phyloP scores from a whole-genome alignment of 1,139 yeast genomes.

The Geotrichum candidum region DNA sequence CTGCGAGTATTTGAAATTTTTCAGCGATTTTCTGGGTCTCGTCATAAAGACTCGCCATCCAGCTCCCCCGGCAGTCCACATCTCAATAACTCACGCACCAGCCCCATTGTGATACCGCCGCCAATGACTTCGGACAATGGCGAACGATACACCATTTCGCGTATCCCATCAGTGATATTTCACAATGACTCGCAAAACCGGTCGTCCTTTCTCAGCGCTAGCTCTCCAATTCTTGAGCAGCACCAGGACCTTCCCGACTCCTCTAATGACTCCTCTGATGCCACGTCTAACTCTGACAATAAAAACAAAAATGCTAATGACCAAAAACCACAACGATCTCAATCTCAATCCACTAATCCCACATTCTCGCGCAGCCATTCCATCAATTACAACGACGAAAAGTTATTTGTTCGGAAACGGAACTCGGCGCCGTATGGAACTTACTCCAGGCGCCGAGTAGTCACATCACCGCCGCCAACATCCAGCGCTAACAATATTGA shows the following conservation, averaged over 20 bases:
- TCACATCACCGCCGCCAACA: background rate
- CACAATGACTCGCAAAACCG: background rate
- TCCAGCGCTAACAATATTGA: conserved; percentile 22
- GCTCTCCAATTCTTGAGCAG: background rate
- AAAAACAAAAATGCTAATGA: background rate
- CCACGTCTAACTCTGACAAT: background rate
- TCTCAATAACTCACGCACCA: background rate
- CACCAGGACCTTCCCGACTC: background rate
- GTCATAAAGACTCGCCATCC: background rate
- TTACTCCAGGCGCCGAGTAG: background rate
- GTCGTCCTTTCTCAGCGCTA: background rate
- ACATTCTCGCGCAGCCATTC: background rate
- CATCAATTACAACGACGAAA: background rate
- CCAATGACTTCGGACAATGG: background rate
- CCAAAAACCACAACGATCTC: background rate
- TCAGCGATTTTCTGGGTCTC: background rate
- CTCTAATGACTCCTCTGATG: background rate
- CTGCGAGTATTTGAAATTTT: background rate
- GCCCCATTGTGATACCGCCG: background rate
- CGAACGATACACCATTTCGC: background rate
- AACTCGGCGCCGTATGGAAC: background rate
- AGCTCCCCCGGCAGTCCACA: background rate
- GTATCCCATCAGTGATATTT: background rate
- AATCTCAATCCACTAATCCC: background rate
- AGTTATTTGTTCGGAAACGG: background rate